Base-by-base conservation (phyloP, 2,329 filamentous ascomycete genomes). In the Penicillium hordei region DNA sequence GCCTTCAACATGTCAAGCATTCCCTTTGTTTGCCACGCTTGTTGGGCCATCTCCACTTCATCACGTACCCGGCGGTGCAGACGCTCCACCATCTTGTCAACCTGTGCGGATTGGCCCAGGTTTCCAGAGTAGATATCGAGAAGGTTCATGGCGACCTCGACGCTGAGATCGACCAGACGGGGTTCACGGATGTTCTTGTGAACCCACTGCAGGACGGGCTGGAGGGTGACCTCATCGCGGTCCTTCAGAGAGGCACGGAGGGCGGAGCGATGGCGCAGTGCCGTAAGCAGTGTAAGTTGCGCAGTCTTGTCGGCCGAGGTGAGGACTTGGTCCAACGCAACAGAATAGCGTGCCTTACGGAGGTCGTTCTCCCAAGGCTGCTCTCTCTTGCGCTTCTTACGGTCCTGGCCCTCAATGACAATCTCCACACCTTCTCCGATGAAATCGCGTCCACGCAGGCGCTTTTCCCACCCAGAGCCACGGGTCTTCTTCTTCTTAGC, bases 111-210 rank as follows among this genome's bases (percentile, higher is more conserved):
- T 49, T 87, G 86, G 2, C 86, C 89, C 25, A 92, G 82, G 65
- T 91, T 89, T 71, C 90, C 88, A 31, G 89, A 87, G 73, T 97
- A 99, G 38, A 97, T 79, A 69, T 99, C 93, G 21, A 97, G 79
- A 36, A 97, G 80, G 58, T 92, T 82, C 68, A 95, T 83, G 17
- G 89, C 88, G 23, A 94, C 86, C 74, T 97, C 93, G 25, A 92
- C 89, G 69, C 90, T 92, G 34, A 96, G 79, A 59, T 83, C 83
- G 48, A 94, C 86, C 72, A 94, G 89, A 55, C 90, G 86, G 34
- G 93, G 91, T 71, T 97, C 89, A 39, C 87, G 83, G 65, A 99
- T 89, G 75, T 93, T 86, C 65, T 85, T 87, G 73, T 86, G 86
- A 10, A 93, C 83, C 92, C 93, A 97, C 69, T 84, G 85, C 51